phyloP scores from a whole-genome alignment of 2,329 filamentous ascomycete species.

The Orbilia ellipsospora region DNA sequence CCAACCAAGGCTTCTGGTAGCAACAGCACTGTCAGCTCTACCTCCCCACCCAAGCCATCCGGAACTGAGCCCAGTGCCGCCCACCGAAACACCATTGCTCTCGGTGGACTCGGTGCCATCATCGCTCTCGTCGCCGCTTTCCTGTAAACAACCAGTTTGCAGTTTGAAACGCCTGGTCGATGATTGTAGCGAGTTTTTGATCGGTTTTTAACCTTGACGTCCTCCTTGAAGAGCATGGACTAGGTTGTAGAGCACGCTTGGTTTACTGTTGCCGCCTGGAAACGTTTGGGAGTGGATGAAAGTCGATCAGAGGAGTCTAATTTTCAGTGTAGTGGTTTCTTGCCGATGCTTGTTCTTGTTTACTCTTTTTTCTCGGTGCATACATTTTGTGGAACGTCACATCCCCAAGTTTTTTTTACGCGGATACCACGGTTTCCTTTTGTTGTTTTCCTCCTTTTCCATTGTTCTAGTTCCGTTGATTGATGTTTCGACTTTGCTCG shows the following conservation, averaged over 20 bases:
- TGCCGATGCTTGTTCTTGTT: background rate
- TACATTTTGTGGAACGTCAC: background rate
- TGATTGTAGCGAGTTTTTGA: conserved; percentile 32
- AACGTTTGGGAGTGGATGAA: background rate
- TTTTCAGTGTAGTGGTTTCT: background rate
- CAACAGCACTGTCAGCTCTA: conserved; percentile 17
- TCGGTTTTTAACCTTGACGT: conserved; percentile 18
- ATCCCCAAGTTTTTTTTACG: background rate
- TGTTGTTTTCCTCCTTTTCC: background rate
- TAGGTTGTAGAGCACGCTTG: conserved; percentile 51
- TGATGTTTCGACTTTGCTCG: conserved; percentile 5
- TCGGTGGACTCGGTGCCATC: conserved; percentile 50
- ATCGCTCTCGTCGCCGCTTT: conserved; percentile 46
- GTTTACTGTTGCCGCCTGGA: background rate
- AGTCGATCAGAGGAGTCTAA: too few species aligned
- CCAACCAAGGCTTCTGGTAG: conserved; percentile 9
- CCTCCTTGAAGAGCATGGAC: conserved; percentile 3
- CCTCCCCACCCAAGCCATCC: conserved; percentile 25
- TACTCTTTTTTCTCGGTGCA: background rate
- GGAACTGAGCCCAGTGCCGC: conserved; percentile 34
- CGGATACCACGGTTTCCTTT: background rate
- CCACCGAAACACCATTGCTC: conserved; percentile 43
- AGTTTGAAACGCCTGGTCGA: conserved; percentile 26
- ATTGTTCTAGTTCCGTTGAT: background rate
- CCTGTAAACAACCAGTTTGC: conserved; percentile 40